A percentile compares a stretch with the other conserved stretches of the same genome.
Evolutionary conservation across 768 basidiomycete species (phyloP).

Genomic region (Cystofilobasidium capitatum): DNA sequence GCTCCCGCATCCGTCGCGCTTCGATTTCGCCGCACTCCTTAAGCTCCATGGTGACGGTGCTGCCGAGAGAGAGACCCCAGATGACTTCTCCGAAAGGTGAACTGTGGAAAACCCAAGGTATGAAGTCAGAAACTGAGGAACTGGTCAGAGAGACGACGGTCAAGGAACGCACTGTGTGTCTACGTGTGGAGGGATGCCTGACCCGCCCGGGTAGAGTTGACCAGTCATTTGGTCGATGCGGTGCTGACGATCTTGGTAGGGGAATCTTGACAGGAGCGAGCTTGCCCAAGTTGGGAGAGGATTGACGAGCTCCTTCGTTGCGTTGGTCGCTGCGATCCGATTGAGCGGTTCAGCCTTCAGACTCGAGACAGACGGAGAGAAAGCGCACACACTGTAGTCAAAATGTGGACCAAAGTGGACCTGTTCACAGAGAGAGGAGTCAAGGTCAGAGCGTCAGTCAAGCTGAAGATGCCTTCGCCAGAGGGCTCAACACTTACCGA

Average conservation of each 20-base stretch:
- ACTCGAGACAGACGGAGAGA: not conserved
- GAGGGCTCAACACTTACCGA: not conserved
- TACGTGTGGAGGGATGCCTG: conserved; percentile 26
- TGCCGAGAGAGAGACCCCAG: conserved; percentile 23
- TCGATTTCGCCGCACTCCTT: conserved; percentile 22
- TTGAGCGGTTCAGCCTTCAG: not conserved
- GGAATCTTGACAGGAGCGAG: not conserved
- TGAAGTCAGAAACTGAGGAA: too few species aligned
- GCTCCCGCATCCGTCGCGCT: conserved; percentile 16
- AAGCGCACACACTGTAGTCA: conserved; percentile 13
- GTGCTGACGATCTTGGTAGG: conserved; percentile 11
- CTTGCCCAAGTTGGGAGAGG: conserved; percentile 2
- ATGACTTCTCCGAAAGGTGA: conserved; percentile 23
- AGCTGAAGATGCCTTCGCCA: not conserved
- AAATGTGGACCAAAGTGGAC: conserved; percentile 23
- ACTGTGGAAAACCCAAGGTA: not conserved
- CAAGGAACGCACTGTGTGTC: conserved; percentile 23
- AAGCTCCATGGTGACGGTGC: conserved; percentile 23
- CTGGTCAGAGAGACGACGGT: not conserved
- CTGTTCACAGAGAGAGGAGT: not conserved
- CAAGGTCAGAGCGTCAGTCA: not conserved
- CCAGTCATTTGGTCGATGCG: conserved; percentile 23
- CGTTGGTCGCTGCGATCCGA: conserved; percentile 6
- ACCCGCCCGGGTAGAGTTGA: conserved; percentile 22
- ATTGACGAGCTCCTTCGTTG: conserved; percentile 1